Base-by-base conservation (phyloP, 108 stramenopile genomes). In the Chaetoceros muelleri region DNA sequence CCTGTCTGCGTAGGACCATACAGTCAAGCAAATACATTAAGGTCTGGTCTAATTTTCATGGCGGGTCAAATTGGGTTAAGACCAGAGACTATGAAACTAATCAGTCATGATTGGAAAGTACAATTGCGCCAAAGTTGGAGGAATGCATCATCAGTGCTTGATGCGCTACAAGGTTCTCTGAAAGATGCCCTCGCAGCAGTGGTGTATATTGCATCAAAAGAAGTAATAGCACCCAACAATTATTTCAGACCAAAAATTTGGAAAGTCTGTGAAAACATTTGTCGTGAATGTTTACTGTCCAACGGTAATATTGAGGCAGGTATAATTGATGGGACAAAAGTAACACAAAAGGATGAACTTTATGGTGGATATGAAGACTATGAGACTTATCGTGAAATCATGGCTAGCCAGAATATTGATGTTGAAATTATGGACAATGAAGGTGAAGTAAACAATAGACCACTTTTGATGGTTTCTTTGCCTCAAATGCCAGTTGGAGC, bases 1-100 rank as follows among this genome's bases (percentile, higher is more conserved):
- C 99, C 99, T 2, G 87, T 95, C 2, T 98, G 97, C 78, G 94
- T 99, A 28, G 99, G 99, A 8, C 99, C 99, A 1, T 99, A 99
- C 72, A 80, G 85, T 52, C 99, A 99, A 73, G 91, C 86, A 49
- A 97, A 97, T 70, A 73, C 76, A 10, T 46, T 95, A 2, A 71
- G 82, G 24, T 80, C 81, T n/a, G 78, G 65, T 0, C 24, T 95
- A 48, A 74, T 80, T 3, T 89, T 95, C 28, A 29, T 96, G 17
- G 95, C 97, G 0, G 98, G 98, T 10, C 90, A 94, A 73, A 96
- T 98, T 59, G 94, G 93, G 2, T 74, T 98, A 51, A 67, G 67
- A 22, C 94, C 98, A 1, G 64, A 72, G 16, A 91, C 67, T 19
- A 98, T 97, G 98, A 68, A 52, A 17, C 57, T 98, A 52, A 61